These are phyloP conservation scores for Kodamaea fukazawae DNA, from an alignment of 805 yeast genomes.

Conservation along the genomic window DNA sequence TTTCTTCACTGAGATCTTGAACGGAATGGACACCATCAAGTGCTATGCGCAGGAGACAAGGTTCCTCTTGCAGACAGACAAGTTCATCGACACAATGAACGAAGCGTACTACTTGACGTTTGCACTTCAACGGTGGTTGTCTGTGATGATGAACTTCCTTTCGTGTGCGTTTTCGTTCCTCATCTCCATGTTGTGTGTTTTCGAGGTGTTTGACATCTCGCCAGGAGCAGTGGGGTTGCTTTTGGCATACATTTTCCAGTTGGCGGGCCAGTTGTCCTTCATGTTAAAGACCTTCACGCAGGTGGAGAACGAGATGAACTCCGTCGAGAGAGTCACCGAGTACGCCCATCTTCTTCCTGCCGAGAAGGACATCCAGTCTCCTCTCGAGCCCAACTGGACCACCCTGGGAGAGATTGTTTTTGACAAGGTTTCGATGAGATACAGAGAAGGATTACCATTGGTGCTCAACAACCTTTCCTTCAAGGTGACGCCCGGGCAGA, in stretches of 20 bases:
- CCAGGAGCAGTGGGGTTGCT: constrained; percentile 68
- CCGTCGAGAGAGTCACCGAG: constrained; percentile 67
- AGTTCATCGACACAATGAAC: constrained; percentile 56
- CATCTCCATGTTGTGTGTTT: constrained; percentile 56
- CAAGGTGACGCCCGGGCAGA: constrained; percentile 54
- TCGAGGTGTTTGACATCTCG: constrained; percentile 54
- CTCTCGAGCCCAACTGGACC: constrained; percentile 52
- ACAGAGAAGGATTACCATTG: constrained; percentile 58
- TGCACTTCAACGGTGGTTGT: constrained; percentile 73
- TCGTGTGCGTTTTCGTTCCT: constrained; percentile 53
- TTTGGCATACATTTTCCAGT: constrained; percentile 54
- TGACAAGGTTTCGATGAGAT: constrained; percentile 48
- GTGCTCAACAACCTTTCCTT: constrained; percentile 49
- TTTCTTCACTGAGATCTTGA: constrained; percentile 65
- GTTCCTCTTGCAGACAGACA: constrained; percentile 48
- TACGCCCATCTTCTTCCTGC: constrained; percentile 59
- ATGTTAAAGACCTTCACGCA: constrained; percentile 64
- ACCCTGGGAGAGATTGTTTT: constrained; percentile 48
- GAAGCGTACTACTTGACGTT: constrained; percentile 62
- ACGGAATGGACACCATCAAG: constrained; percentile 64
- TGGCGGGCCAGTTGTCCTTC: constrained; percentile 56
- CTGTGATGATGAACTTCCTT: constrained; percentile 55
- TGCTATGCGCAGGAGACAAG: constrained; percentile 48
- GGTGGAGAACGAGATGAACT: constrained; percentile 73
- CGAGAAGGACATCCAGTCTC: constrained; percentile 42